Evolutionary conservation across 257 asterid genomes (phyloP).

Genomic region (Rehmannia glutinosa): DNA sequence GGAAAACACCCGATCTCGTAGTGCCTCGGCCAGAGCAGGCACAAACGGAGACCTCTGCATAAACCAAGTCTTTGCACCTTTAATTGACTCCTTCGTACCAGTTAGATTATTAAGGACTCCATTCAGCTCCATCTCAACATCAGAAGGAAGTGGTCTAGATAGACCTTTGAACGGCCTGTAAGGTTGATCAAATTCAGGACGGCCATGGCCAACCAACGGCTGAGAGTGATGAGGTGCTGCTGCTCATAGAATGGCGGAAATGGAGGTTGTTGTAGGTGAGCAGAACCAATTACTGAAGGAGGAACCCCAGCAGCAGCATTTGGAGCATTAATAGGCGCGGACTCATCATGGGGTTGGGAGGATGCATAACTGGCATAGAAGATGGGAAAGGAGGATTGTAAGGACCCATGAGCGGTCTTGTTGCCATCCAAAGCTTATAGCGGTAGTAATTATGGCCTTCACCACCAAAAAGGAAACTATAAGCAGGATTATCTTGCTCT

Average conservation of each 20-base stretch:
- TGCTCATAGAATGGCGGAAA: conserved; percentile 71
- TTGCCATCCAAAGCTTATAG: conserved; percentile 73
- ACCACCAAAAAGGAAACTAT: conserved; percentile 89
- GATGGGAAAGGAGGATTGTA: conserved; percentile 66
- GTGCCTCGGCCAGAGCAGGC: conserved; percentile 84
- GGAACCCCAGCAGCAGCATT: conserved; percentile 50
- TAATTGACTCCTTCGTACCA: conserved; percentile 97
- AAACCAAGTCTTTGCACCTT: conserved; percentile 97
- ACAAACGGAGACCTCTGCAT: conserved; percentile 89
- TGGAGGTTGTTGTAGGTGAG: conserved; percentile 69
- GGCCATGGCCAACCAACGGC: conserved; percentile 54
- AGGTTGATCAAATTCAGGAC: conserved; percentile 69
- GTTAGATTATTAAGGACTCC: conserved; percentile 76
- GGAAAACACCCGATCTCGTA: conserved; percentile 72
- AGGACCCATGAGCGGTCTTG: conserved; percentile 59
- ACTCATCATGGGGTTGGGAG: conserved; percentile 80
- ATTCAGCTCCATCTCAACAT: conserved; percentile 84
- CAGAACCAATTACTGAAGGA: conserved; percentile 29
- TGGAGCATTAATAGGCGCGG: conserved; percentile 60
- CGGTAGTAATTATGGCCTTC: conserved; percentile 93
- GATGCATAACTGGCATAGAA: conserved; percentile 71
- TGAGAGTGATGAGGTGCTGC: conserved; percentile 66
- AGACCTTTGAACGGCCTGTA: conserved; percentile 62
- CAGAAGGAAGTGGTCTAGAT: conserved; percentile 87
- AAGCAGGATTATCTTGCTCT: conserved; percentile 92